A percentile compares a stretch with the other conserved stretches of the same genome.
Evolutionary conservation across 257 asterid species (phyloP).

Genomic region (Perilla frutescens): DNA sequence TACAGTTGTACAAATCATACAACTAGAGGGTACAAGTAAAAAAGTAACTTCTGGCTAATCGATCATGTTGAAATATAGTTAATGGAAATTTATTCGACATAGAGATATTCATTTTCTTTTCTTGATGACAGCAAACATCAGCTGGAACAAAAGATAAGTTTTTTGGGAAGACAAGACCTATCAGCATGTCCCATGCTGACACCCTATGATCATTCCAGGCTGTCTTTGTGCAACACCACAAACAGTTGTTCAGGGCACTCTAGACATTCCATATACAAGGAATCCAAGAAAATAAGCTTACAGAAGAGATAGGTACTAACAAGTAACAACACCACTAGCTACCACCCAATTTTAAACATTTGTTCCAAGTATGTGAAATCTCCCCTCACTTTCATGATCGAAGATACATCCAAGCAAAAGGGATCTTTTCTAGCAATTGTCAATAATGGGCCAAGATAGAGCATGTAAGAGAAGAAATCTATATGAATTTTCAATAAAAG

Average conservation of each 20-base stretch:
- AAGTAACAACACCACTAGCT: constrained; percentile 30
- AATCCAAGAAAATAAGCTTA: constrained; percentile 36
- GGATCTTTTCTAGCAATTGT: constrained; percentile 35
- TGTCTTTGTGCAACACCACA: constrained; percentile 42
- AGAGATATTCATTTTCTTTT: constrained; percentile 25
- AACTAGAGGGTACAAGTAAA: neutral
- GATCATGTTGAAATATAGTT: neutral
- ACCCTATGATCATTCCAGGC: constrained; percentile 47
- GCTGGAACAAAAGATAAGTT: constrained; percentile 41
- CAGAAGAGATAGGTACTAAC: constrained; percentile 33
- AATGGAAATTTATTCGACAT: constrained; percentile 1
- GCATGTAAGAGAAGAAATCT: constrained; percentile 22
- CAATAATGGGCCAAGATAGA: constrained; percentile 40
- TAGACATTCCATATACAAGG: constrained; percentile 41
- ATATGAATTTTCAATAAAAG: constrained; percentile 20
- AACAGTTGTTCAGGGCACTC: constrained; percentile 42
- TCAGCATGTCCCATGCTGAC: constrained; percentile 50
- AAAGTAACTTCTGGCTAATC: constrained; percentile 4
- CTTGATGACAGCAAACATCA: constrained; percentile 33
- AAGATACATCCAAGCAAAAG: constrained; percentile 34
- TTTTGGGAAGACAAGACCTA: constrained; percentile 50
- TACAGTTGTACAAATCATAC: neutral
- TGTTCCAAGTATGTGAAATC: constrained; percentile 25
- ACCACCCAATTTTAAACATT: constrained; percentile 44
- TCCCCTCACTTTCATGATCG: constrained; percentile 27